Evolutionary conservation across 2,329 filamentous ascomycete genomes (phyloP), one percentile per base, ranked within the genome.

Genomic region (Canariomyces notabilis): DNA sequence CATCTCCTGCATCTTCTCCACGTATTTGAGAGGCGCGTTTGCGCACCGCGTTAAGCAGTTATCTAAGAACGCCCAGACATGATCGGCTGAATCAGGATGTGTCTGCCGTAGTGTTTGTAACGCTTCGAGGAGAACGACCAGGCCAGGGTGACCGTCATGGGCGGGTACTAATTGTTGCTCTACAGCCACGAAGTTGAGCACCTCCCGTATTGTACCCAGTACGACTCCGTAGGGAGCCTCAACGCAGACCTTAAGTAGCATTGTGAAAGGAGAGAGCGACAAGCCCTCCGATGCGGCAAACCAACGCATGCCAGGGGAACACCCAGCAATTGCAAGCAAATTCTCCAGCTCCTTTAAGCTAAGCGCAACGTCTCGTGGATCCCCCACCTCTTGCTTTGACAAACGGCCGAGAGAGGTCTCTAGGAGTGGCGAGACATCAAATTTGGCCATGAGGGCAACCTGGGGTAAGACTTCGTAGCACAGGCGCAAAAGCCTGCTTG

Each of bases 251-350:
- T 75, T 80, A 5, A 91, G 64, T 18, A 91, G 73, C 0, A 82
- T 81, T n/a, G 80, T 79, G 52, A 89, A 88, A 0, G 86, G 85
- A 4, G 85, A 88, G 32, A 79, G 69, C 1, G 66, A 62, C n/a
- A 85, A 70, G 1, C 74, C 74, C 53, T 85, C 79, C 48, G 71
- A 77, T 59, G 87, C 90, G 52, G 85, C 77, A 70, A 93, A 96
- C 91, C 91, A 97, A 52, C 85, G 82, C 82, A 95, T 93, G 5
- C 83, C 83, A 0, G 87, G 82, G 3, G 89, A 94, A 57, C 83
- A 80, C 52, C 82, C 79, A 3, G 90, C 89, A 61, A 96, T 87
- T 22, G 82, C 77, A 15, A 95, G 79, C 15, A 95, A 72, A 62
- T 91, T 87, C 62, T 89, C 83, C 21, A 96, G 70, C 64, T 95